Evolutionary conservation across 768 basidiomycete genomes (phyloP).

Genomic region (Epithele typhae): DNA sequence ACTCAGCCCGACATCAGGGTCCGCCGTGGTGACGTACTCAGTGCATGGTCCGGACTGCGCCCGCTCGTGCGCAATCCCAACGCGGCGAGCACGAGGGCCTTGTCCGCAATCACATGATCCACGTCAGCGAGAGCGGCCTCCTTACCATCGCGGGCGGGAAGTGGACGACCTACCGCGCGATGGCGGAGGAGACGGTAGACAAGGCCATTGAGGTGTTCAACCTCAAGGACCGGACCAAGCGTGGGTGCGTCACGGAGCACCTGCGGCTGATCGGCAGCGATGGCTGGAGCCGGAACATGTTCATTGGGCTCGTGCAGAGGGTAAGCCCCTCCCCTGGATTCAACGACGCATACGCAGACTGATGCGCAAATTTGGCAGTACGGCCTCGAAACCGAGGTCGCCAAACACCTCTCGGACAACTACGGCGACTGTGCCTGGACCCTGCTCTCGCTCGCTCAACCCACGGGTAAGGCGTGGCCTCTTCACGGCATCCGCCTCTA

Average conservation of each 20-base stretch:
- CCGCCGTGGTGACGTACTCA: slow-evolving; percentile 89
- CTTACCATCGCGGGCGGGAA: slow-evolving; percentile 96
- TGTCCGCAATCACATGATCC: slow-evolving; percentile 91
- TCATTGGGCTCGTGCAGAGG: slow-evolving; percentile 90
- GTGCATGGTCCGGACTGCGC: slow-evolving; percentile 90
- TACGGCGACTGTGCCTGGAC: slow-evolving; percentile 98
- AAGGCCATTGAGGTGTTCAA: slow-evolving; percentile 76
- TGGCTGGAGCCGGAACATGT: slow-evolving; percentile 95
- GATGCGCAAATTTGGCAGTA: slow-evolving; percentile 44
- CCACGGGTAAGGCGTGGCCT: slow-evolving; percentile 81
- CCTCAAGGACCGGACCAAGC: slow-evolving; percentile 49
- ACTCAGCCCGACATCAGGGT: slow-evolving; percentile 94
- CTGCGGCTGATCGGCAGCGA: slow-evolving; percentile 88
- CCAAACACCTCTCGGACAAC: slow-evolving; percentile 86
- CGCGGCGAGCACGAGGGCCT: slow-evolving; percentile 79
- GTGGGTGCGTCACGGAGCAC: slow-evolving; percentile 72
- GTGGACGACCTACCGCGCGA: slow-evolving; percentile 96
- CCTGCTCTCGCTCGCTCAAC: slow-evolving; percentile 74
- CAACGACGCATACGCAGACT: neutral
- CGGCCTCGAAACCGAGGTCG: slow-evolving; percentile 87
- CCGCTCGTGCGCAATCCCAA: slow-evolving; percentile 84
- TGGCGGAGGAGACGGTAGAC: slow-evolving; percentile 95
- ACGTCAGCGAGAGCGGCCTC: slow-evolving; percentile 74
- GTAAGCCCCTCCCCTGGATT: slow-evolving; percentile 38
- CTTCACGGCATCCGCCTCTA: slow-evolving; percentile 74